These are phyloP conservation scores for Ballota nigra DNA, from an alignment of 257 asterid species.

Conservation along the genomic window DNA sequence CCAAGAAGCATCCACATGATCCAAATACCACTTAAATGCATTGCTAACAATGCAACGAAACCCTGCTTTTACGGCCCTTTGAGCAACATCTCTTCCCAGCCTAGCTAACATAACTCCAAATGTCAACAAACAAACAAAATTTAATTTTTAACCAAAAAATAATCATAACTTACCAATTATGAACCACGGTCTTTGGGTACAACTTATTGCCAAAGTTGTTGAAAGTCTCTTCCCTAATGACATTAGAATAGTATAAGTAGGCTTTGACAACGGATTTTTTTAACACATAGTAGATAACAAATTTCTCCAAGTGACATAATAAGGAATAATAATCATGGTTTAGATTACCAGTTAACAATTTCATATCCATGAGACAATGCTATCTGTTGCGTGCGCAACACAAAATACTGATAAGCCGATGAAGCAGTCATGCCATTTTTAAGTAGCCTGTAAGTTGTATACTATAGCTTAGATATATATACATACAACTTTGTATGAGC, in stretches of 20 bases:
- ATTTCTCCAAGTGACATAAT: too few relatives aligned
- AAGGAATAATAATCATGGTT: neutral
- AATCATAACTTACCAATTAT: constrained; percentile 59
- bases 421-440: constrained; percentile 36
- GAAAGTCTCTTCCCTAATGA: constrained; percentile 88
- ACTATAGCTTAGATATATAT: neutral
- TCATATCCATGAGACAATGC: constrained; percentile 87
- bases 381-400: constrained; percentile 69
- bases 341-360: constrained; percentile 86
- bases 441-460: constrained; percentile 49
- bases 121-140: too few relatives aligned
- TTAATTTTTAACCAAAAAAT: neutral
- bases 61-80: constrained; percentile 60
- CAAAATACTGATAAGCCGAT: constrained; percentile 69
- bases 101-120: constrained; percentile 41
- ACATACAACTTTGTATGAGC: too few relatives aligned
- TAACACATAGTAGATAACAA: neutral
- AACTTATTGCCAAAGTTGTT: constrained; percentile 72
- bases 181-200: constrained; percentile 76
- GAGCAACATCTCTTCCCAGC: constrained; percentile 82
- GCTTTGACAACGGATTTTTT: neutral
- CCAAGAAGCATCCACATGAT: constrained; percentile 75
- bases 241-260: neutral
- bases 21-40: constrained; percentile 91
- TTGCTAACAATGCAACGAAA: constrained; percentile 86